Percentiles rank a stretch among this genome's conserved stretches.
Conservation (phyloP, 129 eudicot species). For the Mikania micrantha region DNA sequence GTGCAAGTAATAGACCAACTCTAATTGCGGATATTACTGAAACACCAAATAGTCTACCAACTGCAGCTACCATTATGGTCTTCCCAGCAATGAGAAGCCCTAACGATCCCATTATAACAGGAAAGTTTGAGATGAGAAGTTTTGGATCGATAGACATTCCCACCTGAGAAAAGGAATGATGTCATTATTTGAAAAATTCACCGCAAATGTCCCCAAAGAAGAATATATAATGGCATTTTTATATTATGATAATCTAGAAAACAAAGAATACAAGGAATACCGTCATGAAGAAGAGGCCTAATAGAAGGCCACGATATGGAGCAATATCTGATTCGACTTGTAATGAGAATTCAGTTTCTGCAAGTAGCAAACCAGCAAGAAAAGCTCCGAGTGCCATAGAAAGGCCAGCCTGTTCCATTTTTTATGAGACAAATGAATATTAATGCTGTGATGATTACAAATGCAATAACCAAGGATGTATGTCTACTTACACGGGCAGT, state of each 20-base stretch:
- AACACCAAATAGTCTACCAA: conserved; percentile 77
- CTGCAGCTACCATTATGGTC: conserved; percentile 64
- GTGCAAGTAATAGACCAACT: conserved; percentile 94
- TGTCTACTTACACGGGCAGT: too few species aligned
- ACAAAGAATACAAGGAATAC: conserved; percentile 30
- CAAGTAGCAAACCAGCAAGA: conserved; percentile 95
- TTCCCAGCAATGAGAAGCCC: conserved; percentile 81
- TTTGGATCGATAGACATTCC: conserved; percentile 99
- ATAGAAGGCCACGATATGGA: conserved; percentile 93
- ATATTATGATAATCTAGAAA: too few species aligned
- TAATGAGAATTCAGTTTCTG: conserved; percentile 92
- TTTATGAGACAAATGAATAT: background rate
- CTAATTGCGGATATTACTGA: conserved; percentile 81
- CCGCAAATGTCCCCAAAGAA: too few species aligned
- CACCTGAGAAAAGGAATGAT: conserved; percentile 62
- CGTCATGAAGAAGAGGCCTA: conserved; percentile 98
- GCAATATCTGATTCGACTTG: conserved; percentile 98
- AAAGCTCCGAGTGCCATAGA: conserved; percentile 98
- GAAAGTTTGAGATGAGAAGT: conserved; percentile 84
- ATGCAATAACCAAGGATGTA: too few species aligned
- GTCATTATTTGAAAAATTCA: too few species aligned
- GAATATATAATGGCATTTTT: too few species aligned
- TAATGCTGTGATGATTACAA: background rate
- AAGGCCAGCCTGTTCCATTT: conserved; percentile 78
- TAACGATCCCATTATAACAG: conserved; percentile 64